phyloP scores from a whole-genome alignment of 2,329 filamentous ascomycete genomes.

The Trichoderma cornu-damae region DNA sequence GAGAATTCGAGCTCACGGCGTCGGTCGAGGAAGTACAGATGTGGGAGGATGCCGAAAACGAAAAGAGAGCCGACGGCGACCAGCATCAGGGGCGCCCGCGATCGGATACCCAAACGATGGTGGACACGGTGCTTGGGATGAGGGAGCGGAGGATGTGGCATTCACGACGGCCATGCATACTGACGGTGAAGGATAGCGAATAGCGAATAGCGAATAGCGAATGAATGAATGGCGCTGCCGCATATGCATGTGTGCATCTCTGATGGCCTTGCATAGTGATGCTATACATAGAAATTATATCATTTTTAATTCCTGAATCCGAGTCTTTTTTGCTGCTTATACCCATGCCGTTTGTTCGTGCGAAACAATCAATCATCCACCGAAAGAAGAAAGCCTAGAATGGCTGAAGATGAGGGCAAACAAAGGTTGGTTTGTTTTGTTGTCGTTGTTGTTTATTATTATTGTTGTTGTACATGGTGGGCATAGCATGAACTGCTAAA shows the following conservation, averaged over 20 bases:
- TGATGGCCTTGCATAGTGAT: not conserved
- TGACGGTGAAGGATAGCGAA: slow-evolving; percentile 48
- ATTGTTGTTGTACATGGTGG: too few relatives aligned
- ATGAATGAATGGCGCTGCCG: not conserved
- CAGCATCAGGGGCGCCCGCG: slow-evolving; percentile 31
- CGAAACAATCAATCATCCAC: too few relatives aligned
- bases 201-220: slow-evolving; percentile 9
- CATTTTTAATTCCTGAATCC: too few relatives aligned
- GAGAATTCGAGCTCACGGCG: slow-evolving; percentile 76
- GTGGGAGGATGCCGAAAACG: slow-evolving; percentile 31
- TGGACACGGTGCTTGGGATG: slow-evolving; percentile 54
- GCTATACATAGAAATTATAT: not conserved
- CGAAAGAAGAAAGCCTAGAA: too few relatives aligned
- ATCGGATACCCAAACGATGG: slow-evolving; percentile 52
- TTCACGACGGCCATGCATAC: slow-evolving; percentile 50
- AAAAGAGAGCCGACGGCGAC: not conserved
- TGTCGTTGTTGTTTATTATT: too few relatives aligned
- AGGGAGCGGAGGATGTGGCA: slow-evolving; percentile 62
- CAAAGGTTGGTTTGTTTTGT: too few relatives aligned
- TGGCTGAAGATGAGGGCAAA: too few relatives aligned
- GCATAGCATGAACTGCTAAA: too few relatives aligned
- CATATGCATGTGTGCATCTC: not conserved
- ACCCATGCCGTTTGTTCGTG: too few relatives aligned
- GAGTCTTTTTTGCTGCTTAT: too few relatives aligned
- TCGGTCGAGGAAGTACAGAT: slow-evolving; percentile 74